Base-by-base conservation (phyloP, 352 stramenopile species). In the Discostella stelligera region DNA sequence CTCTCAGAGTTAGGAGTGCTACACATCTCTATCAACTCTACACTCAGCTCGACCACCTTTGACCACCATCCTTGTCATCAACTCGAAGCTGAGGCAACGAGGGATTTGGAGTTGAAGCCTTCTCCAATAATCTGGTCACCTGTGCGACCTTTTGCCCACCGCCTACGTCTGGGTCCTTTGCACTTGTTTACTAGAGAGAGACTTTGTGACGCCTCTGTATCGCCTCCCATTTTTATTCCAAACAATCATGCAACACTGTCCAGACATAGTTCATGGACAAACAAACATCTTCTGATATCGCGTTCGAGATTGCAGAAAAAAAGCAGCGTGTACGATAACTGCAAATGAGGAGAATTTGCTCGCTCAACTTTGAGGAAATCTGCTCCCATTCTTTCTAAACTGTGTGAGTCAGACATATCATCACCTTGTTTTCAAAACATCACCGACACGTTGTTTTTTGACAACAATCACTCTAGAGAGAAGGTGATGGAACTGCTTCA, bases 401-500 rank as follows among this genome's bases (percentile, higher is more conserved):
- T 44, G 7, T 44, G 37, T 8, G 13, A 6, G 27, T 32, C 2
- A 10, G 7, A 44, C 37, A 44, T 11, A 14, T 14, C 37, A 44
- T 44, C 37, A 14, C 11, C 37, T 14, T 14, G 37, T 14, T 14
- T 44, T 44, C 37, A 10, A n/a, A n/a, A n/a, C 13, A 44, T 44
- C 7, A 1, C 37, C 11, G 7, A 44, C 7, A 44, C 11, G 7
- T 44, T 8, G 7, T 2, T 32, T 30, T n/a, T 16, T 55, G 5
- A 64, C 23, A 37, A 61, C 50, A 3, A 49, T 49, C 25, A 65
- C 9, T 14, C 23, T 73, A 25, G 39, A 73, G 39, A 73, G 16
- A 73, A 73, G 39, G 16, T 71, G 3, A 50, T 53, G 8, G 63
- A 71, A 18, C 39, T 32, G 21, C 59, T 67, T 55, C 41, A 44